A percentile compares a stretch with the other conserved stretches of the same genome.
Evolutionary conservation across 345 rosid species (phyloP).

Genomic region (Psidium guajava): DNA sequence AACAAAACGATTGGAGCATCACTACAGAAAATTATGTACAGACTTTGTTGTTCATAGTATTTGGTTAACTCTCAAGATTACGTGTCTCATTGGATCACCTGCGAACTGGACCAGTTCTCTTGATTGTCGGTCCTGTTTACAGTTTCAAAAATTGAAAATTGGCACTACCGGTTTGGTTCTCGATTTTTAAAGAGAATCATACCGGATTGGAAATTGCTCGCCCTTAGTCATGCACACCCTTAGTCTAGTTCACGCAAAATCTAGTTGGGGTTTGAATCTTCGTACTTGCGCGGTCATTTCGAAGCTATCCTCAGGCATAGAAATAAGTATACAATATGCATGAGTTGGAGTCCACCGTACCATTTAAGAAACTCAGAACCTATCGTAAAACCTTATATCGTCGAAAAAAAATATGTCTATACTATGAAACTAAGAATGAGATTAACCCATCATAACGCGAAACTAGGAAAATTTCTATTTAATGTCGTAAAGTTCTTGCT

Average conservation of each 20-base stretch:
- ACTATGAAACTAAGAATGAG: neutral
- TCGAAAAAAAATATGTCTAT: neutral
- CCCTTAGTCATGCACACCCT: no score
- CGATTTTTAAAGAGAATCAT: no score
- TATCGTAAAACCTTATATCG: neutral
- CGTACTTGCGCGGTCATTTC: fast-evolving
- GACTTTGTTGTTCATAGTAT: no score
- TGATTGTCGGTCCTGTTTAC: no score
- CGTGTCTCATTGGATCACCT: no score
- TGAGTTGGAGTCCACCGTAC: neutral
- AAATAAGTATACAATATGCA: neutral
- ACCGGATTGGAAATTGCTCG: no score
- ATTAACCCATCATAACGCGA: neutral
- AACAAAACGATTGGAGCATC: no score
- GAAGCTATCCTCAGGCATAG: neutral
- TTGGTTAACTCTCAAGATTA: no score
- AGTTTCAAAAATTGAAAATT: no score
- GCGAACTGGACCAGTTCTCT: no score
- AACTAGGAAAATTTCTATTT: neutral
- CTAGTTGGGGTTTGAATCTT: neutral
- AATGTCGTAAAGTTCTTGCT: neutral
- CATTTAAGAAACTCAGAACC: neutral
- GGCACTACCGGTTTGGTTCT: no score
- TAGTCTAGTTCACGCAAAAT: neutral
- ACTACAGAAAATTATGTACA: no score